Percentiles rank a stretch among this genome's conserved stretches.
Conservation (phyloP, 305 asterid genomes). For the Ilex paraguariensis region DNA sequence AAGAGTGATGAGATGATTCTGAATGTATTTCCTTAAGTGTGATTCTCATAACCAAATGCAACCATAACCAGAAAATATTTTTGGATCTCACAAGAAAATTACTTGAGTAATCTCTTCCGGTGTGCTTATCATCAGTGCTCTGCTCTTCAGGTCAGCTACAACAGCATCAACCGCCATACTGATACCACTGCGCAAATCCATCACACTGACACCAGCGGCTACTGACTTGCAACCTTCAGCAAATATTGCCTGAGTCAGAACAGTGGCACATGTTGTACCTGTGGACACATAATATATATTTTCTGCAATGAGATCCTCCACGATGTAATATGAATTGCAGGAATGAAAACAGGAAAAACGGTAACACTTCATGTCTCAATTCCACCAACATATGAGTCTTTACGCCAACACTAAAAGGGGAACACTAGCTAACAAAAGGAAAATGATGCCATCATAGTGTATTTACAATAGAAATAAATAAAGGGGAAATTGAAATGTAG, state of each 20-base stretch:
- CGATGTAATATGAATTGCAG: background rate
- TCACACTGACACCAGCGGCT: conserved; percentile 80
- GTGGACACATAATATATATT: conserved; percentile 21
- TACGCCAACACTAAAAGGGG: too few species aligned
- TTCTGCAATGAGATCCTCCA: conserved; percentile 9
- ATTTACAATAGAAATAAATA: too few species aligned
- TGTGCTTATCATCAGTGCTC: conserved; percentile 81
- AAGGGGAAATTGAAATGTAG: too few species aligned
- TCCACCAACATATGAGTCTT: too few species aligned
- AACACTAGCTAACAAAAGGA: too few species aligned
- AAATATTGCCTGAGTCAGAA: conserved; percentile 81
- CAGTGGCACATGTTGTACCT: conserved; percentile 97
- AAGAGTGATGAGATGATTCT: too few species aligned
- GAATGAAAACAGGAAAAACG: too few species aligned
- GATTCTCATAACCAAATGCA: too few species aligned
- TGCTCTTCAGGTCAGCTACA: conserved; percentile 68
- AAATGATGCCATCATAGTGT: too few species aligned
- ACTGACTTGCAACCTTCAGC: conserved; percentile 85
- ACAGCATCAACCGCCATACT: conserved; percentile 79
- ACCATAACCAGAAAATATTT: too few species aligned
- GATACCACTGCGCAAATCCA: conserved; percentile 90
- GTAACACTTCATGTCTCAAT: too few species aligned
- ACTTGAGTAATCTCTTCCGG: conserved; percentile 96
- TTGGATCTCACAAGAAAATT: conserved; percentile 14
- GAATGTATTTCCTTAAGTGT: too few species aligned